A percentile compares a stretch with the other conserved stretches of the same genome.
Conservation (phyloP, 2,329 filamentous ascomycete genomes). For the Aspergillus sp. region DNA sequence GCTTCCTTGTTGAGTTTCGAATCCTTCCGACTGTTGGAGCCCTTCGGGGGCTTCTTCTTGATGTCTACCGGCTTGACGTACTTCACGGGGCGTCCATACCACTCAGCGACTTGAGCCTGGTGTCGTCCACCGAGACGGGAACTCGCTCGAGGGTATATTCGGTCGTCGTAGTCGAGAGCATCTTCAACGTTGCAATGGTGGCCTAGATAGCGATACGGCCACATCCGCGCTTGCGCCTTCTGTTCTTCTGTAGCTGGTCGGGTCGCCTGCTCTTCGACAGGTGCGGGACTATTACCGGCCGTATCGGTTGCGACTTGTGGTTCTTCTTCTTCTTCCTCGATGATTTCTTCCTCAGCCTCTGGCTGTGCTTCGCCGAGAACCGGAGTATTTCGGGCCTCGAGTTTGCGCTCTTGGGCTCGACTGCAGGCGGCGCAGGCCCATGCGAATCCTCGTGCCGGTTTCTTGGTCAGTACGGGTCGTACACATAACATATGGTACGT, state of each 20-base stretch:
- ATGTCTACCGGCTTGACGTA: conserved; percentile 85
- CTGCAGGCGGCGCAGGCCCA: conserved; percentile 98
- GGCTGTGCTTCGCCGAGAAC: conserved; percentile 57
- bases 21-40: conserved; percentile 67
- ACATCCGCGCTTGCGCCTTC: conserved; percentile 87
- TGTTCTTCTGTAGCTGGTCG: conserved; percentile 75
- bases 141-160: conserved; percentile 93
- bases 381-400: conserved; percentile 86
- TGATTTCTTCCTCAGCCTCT: conserved; percentile 63
- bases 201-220: conserved; percentile 93
- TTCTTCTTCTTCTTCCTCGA: conserved; percentile 76
- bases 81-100: conserved; percentile 84
- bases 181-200: conserved; percentile 96
- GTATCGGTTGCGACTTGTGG: conserved; percentile 54
- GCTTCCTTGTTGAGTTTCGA: conserved; percentile 77
- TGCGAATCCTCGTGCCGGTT: conserved; percentile 93
- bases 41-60: conserved; percentile 71
- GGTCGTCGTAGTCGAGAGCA: conserved; percentile 92
- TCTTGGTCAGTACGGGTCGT: conserved; percentile 85
- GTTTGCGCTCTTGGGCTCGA: conserved; percentile 87
- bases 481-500: conserved; percentile 99
- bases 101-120: conserved; percentile 80
- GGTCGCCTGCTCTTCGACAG: conserved; percentile 54
- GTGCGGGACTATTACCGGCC: conserved; percentile 64
- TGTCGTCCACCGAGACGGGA: conserved; percentile 88